These are phyloP conservation scores for Fraxinus cuspidata DNA, from an alignment of 257 asterid species.

Conservation along the genomic window DNA sequence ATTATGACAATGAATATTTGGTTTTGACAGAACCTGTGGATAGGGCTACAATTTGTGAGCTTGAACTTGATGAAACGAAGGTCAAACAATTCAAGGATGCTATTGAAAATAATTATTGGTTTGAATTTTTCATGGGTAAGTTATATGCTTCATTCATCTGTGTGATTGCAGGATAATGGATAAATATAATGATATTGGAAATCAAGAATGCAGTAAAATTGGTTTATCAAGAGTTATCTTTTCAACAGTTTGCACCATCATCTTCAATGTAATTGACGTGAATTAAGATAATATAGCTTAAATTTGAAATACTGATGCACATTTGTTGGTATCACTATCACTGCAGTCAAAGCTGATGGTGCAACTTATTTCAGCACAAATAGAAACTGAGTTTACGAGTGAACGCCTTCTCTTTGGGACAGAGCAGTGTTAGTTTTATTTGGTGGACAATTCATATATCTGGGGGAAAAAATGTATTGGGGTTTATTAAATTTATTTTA, in stretches of 20 bases:
- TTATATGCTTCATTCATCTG: neutral
- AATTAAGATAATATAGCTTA: neutral
- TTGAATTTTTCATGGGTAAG: slow-evolving; percentile 66
- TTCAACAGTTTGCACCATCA: neutral
- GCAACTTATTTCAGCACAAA: neutral
- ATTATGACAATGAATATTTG: slow-evolving; percentile 11
- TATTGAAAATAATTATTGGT: slow-evolving; percentile 59
- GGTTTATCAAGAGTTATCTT: neutral
- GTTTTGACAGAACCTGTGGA: slow-evolving; percentile 53
- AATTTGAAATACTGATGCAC: neutral
- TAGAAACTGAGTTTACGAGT: neutral
- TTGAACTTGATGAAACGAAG: slow-evolving; percentile 55
- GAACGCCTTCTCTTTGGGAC: neutral
- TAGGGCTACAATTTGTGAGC: slow-evolving; percentile 44
- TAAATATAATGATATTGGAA: neutral
- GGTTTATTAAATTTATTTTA: neutral
- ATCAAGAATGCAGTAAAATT: slow-evolving; percentile 1
- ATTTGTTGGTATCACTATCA: neutral
- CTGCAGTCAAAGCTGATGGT: neutral
- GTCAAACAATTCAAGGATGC: slow-evolving; percentile 64
- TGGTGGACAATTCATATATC: neutral
- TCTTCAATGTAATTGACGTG: neutral
- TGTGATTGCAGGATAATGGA: neutral
- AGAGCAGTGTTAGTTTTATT: neutral
- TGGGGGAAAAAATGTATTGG: neutral